Conservation (phyloP, 345 rosid genomes). For the Cardamine chenopodiifolia region DNA sequence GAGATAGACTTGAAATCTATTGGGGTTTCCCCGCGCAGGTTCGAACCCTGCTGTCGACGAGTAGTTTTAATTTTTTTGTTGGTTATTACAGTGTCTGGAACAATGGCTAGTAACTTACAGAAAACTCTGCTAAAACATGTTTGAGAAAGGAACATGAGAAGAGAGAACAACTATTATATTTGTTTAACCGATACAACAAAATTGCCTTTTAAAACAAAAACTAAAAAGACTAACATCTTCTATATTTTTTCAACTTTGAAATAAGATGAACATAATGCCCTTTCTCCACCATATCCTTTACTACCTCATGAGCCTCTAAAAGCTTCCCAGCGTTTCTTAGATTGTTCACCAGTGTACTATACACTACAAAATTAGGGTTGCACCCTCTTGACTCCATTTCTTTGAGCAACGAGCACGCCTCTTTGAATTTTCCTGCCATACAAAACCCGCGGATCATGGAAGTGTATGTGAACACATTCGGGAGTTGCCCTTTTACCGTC, state of each 20-base stretch:
- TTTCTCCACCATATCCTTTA: slow-evolving; percentile 69
- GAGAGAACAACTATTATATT: slow-evolving; percentile 9
- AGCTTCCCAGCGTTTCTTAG: slow-evolving; percentile 71
- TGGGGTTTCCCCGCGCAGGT: slow-evolving; percentile 82
- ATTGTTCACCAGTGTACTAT: slow-evolving; percentile 70
- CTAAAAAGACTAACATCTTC: slow-evolving; percentile 31
- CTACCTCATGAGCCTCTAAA: slow-evolving; percentile 68
- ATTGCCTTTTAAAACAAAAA: neutral
- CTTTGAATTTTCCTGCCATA: slow-evolving; percentile 69
- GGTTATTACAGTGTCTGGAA: neutral
- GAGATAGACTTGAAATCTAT: slow-evolving; percentile 97
- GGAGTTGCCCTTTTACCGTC: slow-evolving; percentile 67
- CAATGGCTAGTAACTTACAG: neutral
- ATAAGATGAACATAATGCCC: slow-evolving; percentile 63
- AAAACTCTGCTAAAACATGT: neutral
- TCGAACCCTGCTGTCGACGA: slow-evolving; percentile 92
- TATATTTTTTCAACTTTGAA: slow-evolving; percentile 41
- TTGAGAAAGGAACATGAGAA: neutral
- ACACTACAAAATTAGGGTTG: slow-evolving; percentile 80
- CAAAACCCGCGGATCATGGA: slow-evolving; percentile 88
- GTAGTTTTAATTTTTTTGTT: fast-evolving
- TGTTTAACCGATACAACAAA: slow-evolving; percentile 1
- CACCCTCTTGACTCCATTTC: slow-evolving; percentile 90
- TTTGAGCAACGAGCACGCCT: slow-evolving; percentile 69
- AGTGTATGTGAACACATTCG: slow-evolving; percentile 80